Percentiles rank a stretch among this genome's conserved stretches.
These are phyloP conservation scores for Zymoseptoria brevis DNA, from an alignment of 2,329 filamentous ascomycete genomes.

Conservation along the genomic window DNA sequence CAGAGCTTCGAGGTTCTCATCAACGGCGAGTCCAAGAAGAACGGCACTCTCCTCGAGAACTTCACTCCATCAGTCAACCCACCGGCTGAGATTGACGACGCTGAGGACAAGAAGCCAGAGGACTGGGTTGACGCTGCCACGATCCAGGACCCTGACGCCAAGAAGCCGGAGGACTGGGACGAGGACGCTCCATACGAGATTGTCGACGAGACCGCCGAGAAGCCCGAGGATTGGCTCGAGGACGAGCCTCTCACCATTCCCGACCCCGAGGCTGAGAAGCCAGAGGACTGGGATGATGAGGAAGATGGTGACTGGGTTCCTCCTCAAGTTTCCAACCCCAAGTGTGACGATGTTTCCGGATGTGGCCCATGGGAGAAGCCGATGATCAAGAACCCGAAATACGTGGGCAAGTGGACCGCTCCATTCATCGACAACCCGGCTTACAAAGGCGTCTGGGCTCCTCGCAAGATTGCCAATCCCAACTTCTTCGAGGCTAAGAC, in stretches of 20 bases:
- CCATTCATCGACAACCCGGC: conserved; percentile 92
- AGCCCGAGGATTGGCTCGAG: conserved; percentile 94
- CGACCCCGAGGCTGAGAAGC: conserved; percentile 94
- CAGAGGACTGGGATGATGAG: conserved; percentile 98
- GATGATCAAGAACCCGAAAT: conserved; percentile 86
- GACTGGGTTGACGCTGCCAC: conserved; percentile 92
- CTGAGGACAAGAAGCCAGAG: conserved; percentile 85
- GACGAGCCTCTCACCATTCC: conserved; percentile 73
- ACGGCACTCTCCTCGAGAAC: conserved; percentile 86
- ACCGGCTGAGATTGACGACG: conserved; percentile 85
- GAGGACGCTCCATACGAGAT: conserved; percentile 97
- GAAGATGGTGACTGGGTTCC: conserved; percentile 97
- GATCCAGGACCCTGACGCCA: conserved; percentile 86
- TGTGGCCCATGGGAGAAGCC: conserved; percentile 90
- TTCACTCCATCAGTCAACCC: conserved; percentile 94
- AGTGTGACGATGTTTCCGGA: conserved; percentile 86
- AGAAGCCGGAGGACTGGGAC: conserved; percentile 97
- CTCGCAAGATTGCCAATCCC: conserved; percentile 94
- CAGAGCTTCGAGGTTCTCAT: conserved; percentile 91
- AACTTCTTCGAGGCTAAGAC: conserved; percentile 95
- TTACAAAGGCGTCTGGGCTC: conserved; percentile 94
- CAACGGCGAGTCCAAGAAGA: conserved; percentile 80
- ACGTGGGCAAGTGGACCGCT: conserved; percentile 98
- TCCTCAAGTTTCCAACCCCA: conserved; percentile 87
- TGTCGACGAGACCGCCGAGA: conserved; percentile 82